Base-by-base conservation (phyloP, 495 filamentous ascomycete species). In the Penicillium ucsense region DNA sequence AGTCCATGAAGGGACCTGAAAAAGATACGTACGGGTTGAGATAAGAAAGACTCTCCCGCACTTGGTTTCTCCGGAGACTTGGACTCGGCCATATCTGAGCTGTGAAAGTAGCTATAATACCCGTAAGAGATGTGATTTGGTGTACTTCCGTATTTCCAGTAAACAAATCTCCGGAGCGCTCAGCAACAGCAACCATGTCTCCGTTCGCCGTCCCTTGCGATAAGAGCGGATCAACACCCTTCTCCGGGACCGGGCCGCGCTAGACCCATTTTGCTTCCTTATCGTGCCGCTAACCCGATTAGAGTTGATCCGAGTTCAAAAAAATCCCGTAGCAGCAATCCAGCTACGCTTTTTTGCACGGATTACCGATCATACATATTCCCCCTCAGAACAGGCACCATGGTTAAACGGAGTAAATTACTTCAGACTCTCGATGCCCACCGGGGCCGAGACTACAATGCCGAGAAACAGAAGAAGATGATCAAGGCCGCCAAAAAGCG, bases 331-430 rank as follows among this genome's bases (percentile, higher is more conserved):
- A 55, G 53, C 47, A 50, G 54, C 38, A 44, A 49, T 11, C 46
- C 38, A 49, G 49, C 52, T 45, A 51, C 20, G 45, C 57, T 51
- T 51, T 41, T 35, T 48, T 48, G 42, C 42, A 52, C 49, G 38
- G 35, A 38, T 46, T 54, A 40, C 48, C 51, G 51, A 53, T 32
- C 47, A 36, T 20, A 20, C 44, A 35, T 46, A 38, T 50, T 45
- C 44, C 42, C 48, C 42, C 44, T 41, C 50, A 41, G 41, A 52
- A 40, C 46, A 55, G 42, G 30, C 46, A 65, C 47, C 50, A 83
- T 83, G 81, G 74, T 67, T 35, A 81, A 77, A 53, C 78, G 78
- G 61, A 81, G 83, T 61, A 84, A 82, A 62, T 65, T 86, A 20
- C 71, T 81, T 48, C 67, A 76, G 53, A 83, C 84, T 33, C 73